phyloP scores from a whole-genome alignment of 2,329 filamentous ascomycete genomes.

The Didymella exigua region DNA sequence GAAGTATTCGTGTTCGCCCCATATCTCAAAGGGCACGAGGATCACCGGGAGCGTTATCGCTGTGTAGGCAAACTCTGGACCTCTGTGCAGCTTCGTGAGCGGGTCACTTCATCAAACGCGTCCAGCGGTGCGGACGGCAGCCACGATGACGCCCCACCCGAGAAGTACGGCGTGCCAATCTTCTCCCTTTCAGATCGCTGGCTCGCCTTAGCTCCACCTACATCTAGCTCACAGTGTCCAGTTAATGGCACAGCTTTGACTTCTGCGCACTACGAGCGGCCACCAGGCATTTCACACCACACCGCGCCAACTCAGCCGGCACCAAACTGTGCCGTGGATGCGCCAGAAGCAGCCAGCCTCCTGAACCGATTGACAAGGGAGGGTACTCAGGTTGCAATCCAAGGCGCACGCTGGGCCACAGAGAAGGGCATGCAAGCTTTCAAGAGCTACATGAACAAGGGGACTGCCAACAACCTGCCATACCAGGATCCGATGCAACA shows the following conservation, averaged over 20 bases:
- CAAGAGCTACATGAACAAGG: constrained; percentile 77
- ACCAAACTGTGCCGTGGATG: constrained; percentile 70
- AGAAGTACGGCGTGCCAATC: constrained; percentile 65
- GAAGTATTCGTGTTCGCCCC: constrained; percentile 78
- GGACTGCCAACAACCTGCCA: constrained; percentile 30
- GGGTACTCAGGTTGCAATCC: constrained; percentile 77
- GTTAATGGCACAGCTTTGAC: constrained; percentile 69
- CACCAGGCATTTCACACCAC: constrained; percentile 62
- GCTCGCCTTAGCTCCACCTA: constrained; percentile 77
- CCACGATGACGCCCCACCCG: constrained; percentile 38
- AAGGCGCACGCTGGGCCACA: constrained; percentile 75
- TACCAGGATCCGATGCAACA: constrained; percentile 50
- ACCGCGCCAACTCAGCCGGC: constrained; percentile 72
- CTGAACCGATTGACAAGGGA: constrained; percentile 79
- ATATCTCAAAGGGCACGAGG: constrained; percentile 34
- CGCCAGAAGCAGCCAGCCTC: constrained; percentile 72
- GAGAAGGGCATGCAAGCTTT: constrained; percentile 78
- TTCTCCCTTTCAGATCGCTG: constrained; percentile 73
- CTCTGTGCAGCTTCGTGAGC: constrained; percentile 65
- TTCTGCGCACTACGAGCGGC: constrained; percentile 57
- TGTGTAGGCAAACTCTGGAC: constrained; percentile 95
- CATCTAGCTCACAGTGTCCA: constrained; percentile 72
- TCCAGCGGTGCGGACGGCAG: constrained; percentile 46
- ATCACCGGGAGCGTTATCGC: constrained; percentile 53
- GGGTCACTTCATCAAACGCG: constrained; percentile 39